Base-by-base conservation (phyloP, 148 eudicot genomes). In the Amaranthus palmeri region DNA sequence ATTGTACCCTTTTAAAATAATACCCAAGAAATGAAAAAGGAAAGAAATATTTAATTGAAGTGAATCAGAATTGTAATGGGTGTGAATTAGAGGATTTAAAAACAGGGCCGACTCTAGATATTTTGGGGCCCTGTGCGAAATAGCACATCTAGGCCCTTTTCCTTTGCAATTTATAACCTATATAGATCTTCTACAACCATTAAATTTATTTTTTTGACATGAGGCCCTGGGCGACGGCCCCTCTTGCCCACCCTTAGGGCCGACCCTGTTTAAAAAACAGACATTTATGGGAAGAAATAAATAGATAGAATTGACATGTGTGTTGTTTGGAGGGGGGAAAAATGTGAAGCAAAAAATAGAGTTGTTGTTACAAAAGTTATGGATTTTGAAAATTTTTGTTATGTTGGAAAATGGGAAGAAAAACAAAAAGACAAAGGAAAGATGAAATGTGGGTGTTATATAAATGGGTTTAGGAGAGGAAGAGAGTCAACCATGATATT, bases 351-450 rank as follows among this genome's bases (percentile, higher is more conserved):
- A 17, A 48, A 51, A 67, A n/a, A 44, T 45, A 2, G 72, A 52
- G 10, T 56, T 47, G 57, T 53, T 10, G 7, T 41, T 47, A 51
- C 47, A 25, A 25, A 25, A 25, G 47, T 25, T 17, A 49, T 41
- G 58, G 56, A 25, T 25, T 25, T 25, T 25, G 36, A 25, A 54
- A 50, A 25, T 25, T 25, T 68, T 43, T 59, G 72, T 65, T 77
- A 77, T 71, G 17, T 65, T 42, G 75, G 65, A 3, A 64, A 43
- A 43, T 3, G 80, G 14, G 75, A 56, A 71, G 15, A 43, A 62
- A 17, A 62, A 65, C 48, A 15, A 41, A 25, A 25, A 25, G 36
- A 25, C 36, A 25, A 41, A 54, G 11, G 36, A 5, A 46, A 47
- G 25, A 47, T 42, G 53, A 36, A 65, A 48, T n/a, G 55, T 36